phyloP scores from a whole-genome alignment of 225 moss, liverwort and hornwort genomes.

The Pleurozium schreberi region DNA sequence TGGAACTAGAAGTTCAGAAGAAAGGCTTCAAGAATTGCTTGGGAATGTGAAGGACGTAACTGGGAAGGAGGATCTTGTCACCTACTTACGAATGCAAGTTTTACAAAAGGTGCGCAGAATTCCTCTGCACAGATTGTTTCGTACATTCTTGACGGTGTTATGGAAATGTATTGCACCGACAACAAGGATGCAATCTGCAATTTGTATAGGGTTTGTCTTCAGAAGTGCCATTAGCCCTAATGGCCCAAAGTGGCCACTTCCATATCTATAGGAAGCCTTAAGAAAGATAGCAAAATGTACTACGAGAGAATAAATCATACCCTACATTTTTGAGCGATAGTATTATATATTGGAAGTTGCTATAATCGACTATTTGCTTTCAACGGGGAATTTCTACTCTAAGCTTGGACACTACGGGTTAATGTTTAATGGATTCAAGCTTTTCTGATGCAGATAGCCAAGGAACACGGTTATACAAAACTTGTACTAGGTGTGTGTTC shows the following conservation, averaged over 20 bases:
- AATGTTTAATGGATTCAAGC: neutral
- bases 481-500: constrained; percentile 70
- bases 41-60: constrained; percentile 57
- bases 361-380: neutral
- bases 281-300: neutral
- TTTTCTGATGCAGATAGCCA: constrained; percentile 48
- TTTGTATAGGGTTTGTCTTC: neutral
- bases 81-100: constrained; percentile 69
- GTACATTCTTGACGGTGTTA: neutral
- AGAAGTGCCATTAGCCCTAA: neutral
- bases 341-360: neutral
- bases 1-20: constrained; percentile 4
- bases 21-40: constrained; percentile 46
- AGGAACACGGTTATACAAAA: constrained; percentile 66
- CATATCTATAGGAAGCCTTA: neutral
- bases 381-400: neutral
- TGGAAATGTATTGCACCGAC: neutral
- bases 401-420: neutral
- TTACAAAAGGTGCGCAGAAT: constrained; percentile 41
- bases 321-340: neutral
- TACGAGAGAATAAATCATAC: neutral
- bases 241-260: neutral
- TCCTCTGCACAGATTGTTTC: neutral
- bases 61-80: constrained; percentile 83
- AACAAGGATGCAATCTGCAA: neutral